Evolutionary conservation across 768 basidiomycete genomes (phyloP).

Genomic region (Pholiota conissans): DNA sequence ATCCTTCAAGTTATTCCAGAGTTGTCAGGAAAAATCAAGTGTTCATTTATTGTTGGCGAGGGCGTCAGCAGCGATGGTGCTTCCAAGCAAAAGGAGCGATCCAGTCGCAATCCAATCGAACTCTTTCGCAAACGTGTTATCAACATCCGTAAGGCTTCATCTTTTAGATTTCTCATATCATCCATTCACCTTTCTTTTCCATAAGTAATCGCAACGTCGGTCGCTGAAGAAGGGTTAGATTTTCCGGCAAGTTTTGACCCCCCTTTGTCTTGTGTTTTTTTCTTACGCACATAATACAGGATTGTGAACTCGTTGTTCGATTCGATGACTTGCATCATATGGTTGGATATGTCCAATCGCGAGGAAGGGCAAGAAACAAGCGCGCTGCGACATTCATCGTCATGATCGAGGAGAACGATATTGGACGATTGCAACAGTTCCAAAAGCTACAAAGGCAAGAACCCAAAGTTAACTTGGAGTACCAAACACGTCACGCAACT

Average conservation of each 20-base stretch:
- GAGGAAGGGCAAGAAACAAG: slow-evolving; percentile 80
- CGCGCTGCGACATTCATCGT: slow-evolving; percentile 72
- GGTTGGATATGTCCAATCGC: slow-evolving; percentile 87
- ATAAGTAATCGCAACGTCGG: slow-evolving; percentile 84
- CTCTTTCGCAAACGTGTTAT: slow-evolving; percentile 64
- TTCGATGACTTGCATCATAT: slow-evolving; percentile 83
- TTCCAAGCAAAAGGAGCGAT: slow-evolving; percentile 38
- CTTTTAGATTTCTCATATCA: background rate
- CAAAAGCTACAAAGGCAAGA: slow-evolving; percentile 58
- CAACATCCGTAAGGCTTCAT: slow-evolving; percentile 59
- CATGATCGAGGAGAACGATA: slow-evolving; percentile 70
- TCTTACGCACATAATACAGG: slow-evolving; percentile 37
- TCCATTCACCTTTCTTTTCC: background rate
- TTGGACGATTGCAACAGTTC: slow-evolving; percentile 58
- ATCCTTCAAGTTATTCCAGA: slow-evolving; percentile 62
- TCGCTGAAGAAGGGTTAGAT: slow-evolving; percentile 92
- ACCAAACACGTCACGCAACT: slow-evolving; percentile 51
- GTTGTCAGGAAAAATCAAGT: slow-evolving; percentile 54
- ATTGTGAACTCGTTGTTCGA: slow-evolving; percentile 84
- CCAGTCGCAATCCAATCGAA: slow-evolving; percentile 59
- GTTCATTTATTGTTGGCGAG: slow-evolving; percentile 72
- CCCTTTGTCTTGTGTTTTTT: background rate
- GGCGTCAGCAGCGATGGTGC: slow-evolving; percentile 47
- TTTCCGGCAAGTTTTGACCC: slow-evolving; percentile 58
- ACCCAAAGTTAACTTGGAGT: slow-evolving; percentile 60